Conservation (phyloP, 768 basidiomycete species). For the Termitomyces sp. region DNA sequence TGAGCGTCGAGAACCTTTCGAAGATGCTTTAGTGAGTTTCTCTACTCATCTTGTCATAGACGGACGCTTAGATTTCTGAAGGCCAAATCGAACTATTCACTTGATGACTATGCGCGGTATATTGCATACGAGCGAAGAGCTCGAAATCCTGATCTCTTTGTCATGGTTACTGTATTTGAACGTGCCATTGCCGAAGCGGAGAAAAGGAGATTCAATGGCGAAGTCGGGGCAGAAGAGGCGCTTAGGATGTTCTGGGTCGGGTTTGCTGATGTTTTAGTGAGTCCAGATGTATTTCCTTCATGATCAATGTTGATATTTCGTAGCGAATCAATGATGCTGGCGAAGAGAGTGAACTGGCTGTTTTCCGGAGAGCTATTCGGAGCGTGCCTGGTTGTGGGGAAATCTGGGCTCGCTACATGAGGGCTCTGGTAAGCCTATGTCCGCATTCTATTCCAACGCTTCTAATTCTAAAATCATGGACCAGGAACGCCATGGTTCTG, state of each 20-base stretch:
- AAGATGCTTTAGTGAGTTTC: conserved; percentile 54
- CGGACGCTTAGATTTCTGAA: conserved; percentile 16
- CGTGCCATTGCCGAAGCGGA: conserved; percentile 76
- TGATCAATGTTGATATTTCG: not conserved
- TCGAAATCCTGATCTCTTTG: conserved; percentile 56
- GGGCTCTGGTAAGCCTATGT: conserved; percentile 52
- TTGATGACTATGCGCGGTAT: conserved; percentile 64
- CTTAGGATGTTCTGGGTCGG: conserved; percentile 71
- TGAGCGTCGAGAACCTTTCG: conserved; percentile 62
- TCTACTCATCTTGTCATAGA: not conserved
- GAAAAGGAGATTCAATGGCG: conserved; percentile 51
- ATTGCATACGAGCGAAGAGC: conserved; percentile 60
- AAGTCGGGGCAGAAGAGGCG: conserved; percentile 54
- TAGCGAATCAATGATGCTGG: conserved; percentile 50
- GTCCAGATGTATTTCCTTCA: conserved; percentile 21
- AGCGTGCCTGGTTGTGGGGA: conserved; percentile 79
- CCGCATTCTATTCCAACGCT: not conserved
- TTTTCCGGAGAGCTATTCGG: conserved; percentile 57
- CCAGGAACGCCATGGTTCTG: conserved; percentile 45
- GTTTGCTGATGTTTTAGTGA: conserved; percentile 69
- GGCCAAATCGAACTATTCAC: conserved; percentile 40
- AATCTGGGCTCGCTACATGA: conserved; percentile 76
- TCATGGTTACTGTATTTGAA: conserved; percentile 64
- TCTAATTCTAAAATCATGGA: not conserved
- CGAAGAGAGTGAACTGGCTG: conserved; percentile 38